A percentile compares a stretch with the other conserved stretches of the same genome.
Conservation (phyloP, 805 yeast species). For the Millerozyma miso region DNA sequence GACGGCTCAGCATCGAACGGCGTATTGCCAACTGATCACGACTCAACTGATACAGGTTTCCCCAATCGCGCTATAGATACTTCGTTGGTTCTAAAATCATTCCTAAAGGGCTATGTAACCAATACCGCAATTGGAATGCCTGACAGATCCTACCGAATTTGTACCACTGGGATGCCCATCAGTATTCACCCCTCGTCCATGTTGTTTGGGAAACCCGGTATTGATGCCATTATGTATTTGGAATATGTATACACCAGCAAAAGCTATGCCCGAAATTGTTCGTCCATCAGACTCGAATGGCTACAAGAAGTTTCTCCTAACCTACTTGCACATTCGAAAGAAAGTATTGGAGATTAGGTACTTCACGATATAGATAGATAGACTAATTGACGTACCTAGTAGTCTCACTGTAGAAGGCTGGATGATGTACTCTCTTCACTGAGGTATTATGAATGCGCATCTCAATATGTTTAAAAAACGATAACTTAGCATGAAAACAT, state of each 20-base stretch:
- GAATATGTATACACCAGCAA: slow-evolving; percentile 92
- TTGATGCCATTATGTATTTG: slow-evolving; percentile 88
- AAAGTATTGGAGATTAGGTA: slow-evolving; percentile 21
- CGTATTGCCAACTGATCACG: slow-evolving; percentile 11
- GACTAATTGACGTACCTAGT: too few species aligned
- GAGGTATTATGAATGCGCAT: too few species aligned
- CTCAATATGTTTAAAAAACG: too few species aligned
- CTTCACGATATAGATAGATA: too few species aligned
- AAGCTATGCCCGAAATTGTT: slow-evolving; percentile 89
- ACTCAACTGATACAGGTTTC: slow-evolving; percentile 16
- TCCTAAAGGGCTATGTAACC: slow-evolving; percentile 75
- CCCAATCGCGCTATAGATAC: slow-evolving; percentile 41
- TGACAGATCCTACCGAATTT: slow-evolving; percentile 86
- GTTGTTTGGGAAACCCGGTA: slow-evolving; percentile 67
- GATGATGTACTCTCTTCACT: too few species aligned
- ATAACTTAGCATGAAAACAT: too few species aligned
- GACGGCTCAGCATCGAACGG: not conserved
- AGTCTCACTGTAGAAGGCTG: too few species aligned
- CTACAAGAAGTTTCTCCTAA: slow-evolving; percentile 77
- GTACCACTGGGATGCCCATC: slow-evolving; percentile 76
- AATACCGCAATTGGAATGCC: slow-evolving; percentile 95
- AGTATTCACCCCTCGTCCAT: slow-evolving; percentile 89
- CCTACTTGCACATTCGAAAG: slow-evolving; percentile 42
- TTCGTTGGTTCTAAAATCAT: slow-evolving; percentile 65
- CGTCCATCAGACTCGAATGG: slow-evolving; percentile 79